phyloP scores from a whole-genome alignment of 345 rosid genomes.

The Tarenaya hassleriana region DNA sequence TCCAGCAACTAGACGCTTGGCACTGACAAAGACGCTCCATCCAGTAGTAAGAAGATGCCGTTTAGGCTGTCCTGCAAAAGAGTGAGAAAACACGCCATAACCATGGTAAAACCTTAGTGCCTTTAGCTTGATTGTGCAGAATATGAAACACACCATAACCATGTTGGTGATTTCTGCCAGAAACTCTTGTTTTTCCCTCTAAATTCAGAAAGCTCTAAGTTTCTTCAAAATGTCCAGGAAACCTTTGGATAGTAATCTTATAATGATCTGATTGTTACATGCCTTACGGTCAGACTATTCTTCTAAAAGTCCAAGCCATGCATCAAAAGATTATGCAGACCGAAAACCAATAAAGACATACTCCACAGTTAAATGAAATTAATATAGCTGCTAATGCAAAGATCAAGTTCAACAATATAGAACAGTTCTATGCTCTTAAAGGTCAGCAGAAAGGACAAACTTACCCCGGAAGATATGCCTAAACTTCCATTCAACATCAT shows the following conservation, averaged over 20 bases:
- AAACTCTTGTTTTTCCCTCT: not conserved
- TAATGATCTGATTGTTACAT: no score
- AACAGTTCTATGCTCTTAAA: not conserved
- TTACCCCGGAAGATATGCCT: slow-evolving; percentile 41
- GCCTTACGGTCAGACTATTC: not conserved
- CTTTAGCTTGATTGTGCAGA: not conserved
- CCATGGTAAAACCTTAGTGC: slow-evolving; percentile 4
- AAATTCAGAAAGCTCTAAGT: not conserved
- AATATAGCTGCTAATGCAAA: not conserved
- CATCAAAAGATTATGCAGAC: not conserved
- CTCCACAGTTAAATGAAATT: not conserved
- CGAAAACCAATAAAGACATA: not conserved
- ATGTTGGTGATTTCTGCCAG: no score
- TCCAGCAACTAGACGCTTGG: slow-evolving; percentile 42
- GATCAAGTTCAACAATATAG: not conserved
- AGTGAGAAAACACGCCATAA: slow-evolving; percentile 1
- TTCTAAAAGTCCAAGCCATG: not conserved
- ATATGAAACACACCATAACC: no score
- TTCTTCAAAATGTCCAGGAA: no score
- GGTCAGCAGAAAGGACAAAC: slow-evolving; percentile 11
- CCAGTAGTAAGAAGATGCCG: slow-evolving; percentile 44
- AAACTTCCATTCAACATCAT: slow-evolving; percentile 44
- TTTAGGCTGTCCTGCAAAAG: slow-evolving; percentile 42
- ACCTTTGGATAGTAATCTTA: not conserved
- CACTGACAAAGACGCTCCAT: slow-evolving; percentile 48